Conservation (phyloP, 2,329 filamentous ascomycete species). For the Graphiopsis chlorocephala region DNA sequence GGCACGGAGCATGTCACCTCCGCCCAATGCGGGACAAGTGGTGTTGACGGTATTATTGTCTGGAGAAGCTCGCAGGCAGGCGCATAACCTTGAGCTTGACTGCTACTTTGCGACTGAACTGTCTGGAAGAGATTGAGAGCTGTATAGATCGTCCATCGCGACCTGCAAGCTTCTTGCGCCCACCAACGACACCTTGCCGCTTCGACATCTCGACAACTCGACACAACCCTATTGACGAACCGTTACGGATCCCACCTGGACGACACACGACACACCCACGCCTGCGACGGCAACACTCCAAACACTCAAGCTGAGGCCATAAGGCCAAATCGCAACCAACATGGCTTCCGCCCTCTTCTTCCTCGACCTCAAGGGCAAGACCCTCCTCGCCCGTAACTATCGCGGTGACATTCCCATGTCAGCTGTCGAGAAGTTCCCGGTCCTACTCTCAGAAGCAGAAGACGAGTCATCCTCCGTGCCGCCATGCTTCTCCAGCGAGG, state of each 20-base stretch:
- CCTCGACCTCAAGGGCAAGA: slow-evolving; percentile 99
- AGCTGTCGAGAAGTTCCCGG: slow-evolving; percentile 94
- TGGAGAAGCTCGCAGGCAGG: slow-evolving; percentile 4
- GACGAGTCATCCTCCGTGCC: slow-evolving; percentile 97
- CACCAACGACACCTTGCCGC: slow-evolving; percentile 1
- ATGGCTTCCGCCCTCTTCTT: slow-evolving; percentile 99
- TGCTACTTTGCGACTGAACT: not conserved
- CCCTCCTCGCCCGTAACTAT: slow-evolving; percentile 97
- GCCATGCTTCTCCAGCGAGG: slow-evolving; percentile 96
- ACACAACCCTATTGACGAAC: slow-evolving; percentile 12
- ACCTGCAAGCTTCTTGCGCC: not conserved
- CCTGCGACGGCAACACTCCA: not conserved
- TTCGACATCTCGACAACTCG: slow-evolving; percentile 8
- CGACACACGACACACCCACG: not conserved
- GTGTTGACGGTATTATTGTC: slow-evolving; percentile 12
- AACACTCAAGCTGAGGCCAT: not conserved
- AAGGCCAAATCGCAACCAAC: slow-evolving; percentile 28
- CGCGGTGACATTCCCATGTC: slow-evolving; percentile 99
- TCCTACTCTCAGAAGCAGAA: slow-evolving; percentile 95
- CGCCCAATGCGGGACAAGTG: slow-evolving; percentile 14
- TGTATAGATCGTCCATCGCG: not conserved
- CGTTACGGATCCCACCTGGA: not conserved
- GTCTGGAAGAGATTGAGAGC: not conserved
- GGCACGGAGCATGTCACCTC: slow-evolving; percentile 13
- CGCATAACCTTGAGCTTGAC: not conserved